Evolutionary conservation across 2,329 filamentous ascomycete genomes (phyloP), one percentile per base, ranked within the genome.

Genomic region (Monosporascus cannonballus): DNA sequence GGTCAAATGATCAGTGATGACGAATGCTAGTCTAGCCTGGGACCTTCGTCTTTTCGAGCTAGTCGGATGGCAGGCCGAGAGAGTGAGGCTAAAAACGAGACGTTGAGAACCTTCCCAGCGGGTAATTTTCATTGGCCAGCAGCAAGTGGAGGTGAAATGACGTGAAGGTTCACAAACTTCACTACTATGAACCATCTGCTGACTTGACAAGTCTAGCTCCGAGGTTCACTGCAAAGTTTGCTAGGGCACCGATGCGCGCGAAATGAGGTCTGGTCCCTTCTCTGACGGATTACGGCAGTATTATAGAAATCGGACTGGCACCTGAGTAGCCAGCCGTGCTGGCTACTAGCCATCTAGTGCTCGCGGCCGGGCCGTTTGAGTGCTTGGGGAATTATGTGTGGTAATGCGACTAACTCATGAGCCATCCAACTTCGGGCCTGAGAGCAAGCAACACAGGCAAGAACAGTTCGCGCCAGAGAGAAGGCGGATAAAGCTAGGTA

Each of bases 401-500:
- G 30, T 34, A 9, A 11, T 34, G 9, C 11, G 30, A 34, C 30
- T 14, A 34, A 34, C 11, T 34, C 30, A 34, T 34, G 30, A 34
- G 30, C 30, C 30, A 34, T 34, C 30, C 30, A 34, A 34, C 22
- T 30, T 46, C 17, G 30, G 42, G 42, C 17, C 42, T 34, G 30
- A 34, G 11, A 34, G 42, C 42, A 27, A 27, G 24, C 42, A 27
- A 14, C 11, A 34, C 4, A 14, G 11, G 30, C 3, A 14, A 58
- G 51, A 58, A 50, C 48, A 51, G 51, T 30, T 48, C 48, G 47
- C 54, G 55, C 53, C 56, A 53, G 53, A 56, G 51, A 57, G 52
- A 42, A 54, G 56, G 49, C 56, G 60, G 60, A 63, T 64, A 58
- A 55, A 47, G 20, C 30, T 34, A 14, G 30, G 30, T 34, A 34